These are phyloP conservation scores for Haematococcus sp. DNA, from an alignment of 139 green algal species.

Conservation along the genomic window DNA sequence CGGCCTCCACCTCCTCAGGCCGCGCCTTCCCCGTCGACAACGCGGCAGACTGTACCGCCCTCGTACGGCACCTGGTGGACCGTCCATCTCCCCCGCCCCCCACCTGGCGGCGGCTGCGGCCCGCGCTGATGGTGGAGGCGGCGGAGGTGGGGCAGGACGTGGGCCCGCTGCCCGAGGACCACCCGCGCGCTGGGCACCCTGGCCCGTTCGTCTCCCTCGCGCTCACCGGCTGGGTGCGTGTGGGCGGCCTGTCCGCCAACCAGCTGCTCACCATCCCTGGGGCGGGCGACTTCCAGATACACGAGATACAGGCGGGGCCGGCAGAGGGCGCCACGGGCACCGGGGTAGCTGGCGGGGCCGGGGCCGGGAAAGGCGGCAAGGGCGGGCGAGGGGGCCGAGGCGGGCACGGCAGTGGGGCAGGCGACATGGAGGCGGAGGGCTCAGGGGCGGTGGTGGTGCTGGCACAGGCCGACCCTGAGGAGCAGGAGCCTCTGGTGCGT, in stretches of 20 bases:
- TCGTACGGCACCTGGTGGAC: constrained; percentile 73
- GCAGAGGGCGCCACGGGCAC: too few species aligned
- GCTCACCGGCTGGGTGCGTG: constrained; percentile 69
- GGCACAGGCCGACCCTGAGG: constrained; percentile 38
- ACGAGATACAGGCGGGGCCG: constrained; percentile 1
- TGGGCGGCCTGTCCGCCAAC: constrained; percentile 64
- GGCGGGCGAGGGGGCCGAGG: not conserved
- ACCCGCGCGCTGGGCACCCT: too few species aligned
- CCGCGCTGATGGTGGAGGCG: constrained; percentile 62
- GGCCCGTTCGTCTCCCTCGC: constrained; percentile 18
- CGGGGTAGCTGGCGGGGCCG: not conserved
- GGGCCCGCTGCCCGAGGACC: too few species aligned
- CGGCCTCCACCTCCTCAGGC: too few species aligned
- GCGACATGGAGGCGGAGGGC: constrained; percentile 24
- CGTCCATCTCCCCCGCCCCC: constrained; percentile 37
- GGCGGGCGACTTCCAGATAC: constrained; percentile 73
- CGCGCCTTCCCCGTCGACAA: constrained; percentile 15
- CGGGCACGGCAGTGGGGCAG: not conserved
- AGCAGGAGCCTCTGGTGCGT: constrained; percentile 54
- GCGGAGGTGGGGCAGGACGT: constrained; percentile 27
- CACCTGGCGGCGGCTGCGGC: constrained; percentile 73
- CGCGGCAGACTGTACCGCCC: constrained; percentile 43
- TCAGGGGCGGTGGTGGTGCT: constrained; percentile 15
- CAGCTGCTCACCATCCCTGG: constrained; percentile 75
- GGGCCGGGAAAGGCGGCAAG: not conserved